A percentile compares a stretch with the other conserved stretches of the same genome.
Conservation (phyloP, 177 flowering plant species). For the Vitis hybrid region DNA sequence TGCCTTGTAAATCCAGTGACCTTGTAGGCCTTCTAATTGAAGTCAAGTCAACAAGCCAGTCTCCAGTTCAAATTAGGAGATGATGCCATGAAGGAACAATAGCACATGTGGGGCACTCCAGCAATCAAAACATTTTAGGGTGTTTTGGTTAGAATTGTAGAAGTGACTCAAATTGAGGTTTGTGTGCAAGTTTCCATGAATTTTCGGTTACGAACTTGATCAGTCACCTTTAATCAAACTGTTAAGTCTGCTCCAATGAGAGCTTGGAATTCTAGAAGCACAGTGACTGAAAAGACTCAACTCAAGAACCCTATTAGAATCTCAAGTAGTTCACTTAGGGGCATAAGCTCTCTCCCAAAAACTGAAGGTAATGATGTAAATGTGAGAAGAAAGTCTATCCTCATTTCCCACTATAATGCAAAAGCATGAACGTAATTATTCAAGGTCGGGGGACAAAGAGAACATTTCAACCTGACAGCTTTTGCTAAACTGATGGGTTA, state of each 20-base stretch:
- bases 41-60: too few species aligned
- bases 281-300: constrained; percentile 12
- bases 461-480: constrained; percentile 35
- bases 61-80: too few species aligned
- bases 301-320: neutral
- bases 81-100: too few species aligned
- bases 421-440: constrained; percentile 32
- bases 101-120: too few species aligned
- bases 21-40: too few species aligned
- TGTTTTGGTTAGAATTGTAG: too few species aligned
- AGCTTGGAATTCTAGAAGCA: constrained; percentile 4
- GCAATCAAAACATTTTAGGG: too few species aligned
- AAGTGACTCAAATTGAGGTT: neutral
- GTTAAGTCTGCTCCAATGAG: constrained; percentile 4
- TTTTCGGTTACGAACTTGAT: neutral
- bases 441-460: constrained; percentile 23
- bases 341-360: constrained; percentile 16
- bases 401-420: constrained; percentile 36
- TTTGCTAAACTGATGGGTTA: neutral
- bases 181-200: neutral
- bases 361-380: constrained; percentile 23
- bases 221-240: neutral
- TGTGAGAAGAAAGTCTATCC: constrained; percentile 31
- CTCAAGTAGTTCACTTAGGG: constrained; percentile 17
- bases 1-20: too few species aligned